Base-by-base conservation (phyloP, 2,329 filamentous ascomycete species). In the Xylariaceae sp. region DNA sequence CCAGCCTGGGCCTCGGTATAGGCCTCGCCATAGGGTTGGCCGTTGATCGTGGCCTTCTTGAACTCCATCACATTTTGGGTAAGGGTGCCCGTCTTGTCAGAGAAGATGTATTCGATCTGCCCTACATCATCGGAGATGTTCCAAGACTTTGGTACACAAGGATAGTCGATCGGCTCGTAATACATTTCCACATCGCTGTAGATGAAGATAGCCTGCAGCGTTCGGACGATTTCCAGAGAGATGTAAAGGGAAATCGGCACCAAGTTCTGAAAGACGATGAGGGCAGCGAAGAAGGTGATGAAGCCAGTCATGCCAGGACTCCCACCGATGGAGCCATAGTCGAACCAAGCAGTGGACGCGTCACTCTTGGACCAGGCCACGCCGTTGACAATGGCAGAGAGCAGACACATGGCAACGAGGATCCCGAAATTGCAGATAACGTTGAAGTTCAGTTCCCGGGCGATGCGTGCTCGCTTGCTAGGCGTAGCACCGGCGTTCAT, bases 51-150 rank as follows among this genome's bases (percentile, higher is more conserved):
- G 41, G 86, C 89, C 66, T 98, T 98, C 66, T 97, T 98, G 78
- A 97, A 98, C 64, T 98, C 94, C 93, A 95, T 95, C 39, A 94
- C 86, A 61, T 95, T 95, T 57, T 94, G 88, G 0, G 88, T 95
- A 50, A 95, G 68, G 2, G 88, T 95, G 44, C 88, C 88, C 0
- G 88, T 95, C 67, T 95, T 95, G 72, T 95, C 88, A 0, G 88
- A 96, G 65, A 98, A 98, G 52, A 98, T 95, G 70, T 97, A 98
- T 66, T 97, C 93, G 48, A 98, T 95, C 66, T 98, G 93, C 11
- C 93, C 93, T 35, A 98, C 75, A 56, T 98, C 94, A 60, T 98
- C 93, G 1, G 91, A 97, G 38, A 98, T 97, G 61, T 97, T 98
- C 93, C 93, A 98, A 0, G 90, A 89, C 60, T 97, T 97, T 4